Evolutionary conservation across 306 rosid genomes (phyloP), one percentile per base, ranked within the genome.

Genomic region (Cicer cuneatum): DNA sequence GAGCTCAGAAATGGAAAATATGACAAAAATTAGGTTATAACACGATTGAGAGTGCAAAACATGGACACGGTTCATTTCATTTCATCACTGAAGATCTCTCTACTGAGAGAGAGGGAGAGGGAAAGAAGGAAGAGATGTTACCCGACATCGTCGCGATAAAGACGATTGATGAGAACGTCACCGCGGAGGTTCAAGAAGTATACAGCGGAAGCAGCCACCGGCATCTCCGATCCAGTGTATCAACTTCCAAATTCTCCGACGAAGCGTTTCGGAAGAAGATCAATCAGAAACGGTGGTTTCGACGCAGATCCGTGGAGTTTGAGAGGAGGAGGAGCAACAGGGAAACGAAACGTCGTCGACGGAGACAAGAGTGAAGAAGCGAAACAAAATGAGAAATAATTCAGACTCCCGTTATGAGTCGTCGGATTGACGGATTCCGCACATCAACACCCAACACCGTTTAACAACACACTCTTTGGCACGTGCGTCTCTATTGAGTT

Each of bases 71-170:
- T 40, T 66, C 49, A 41, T 33, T 61, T 63, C 49, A 37, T 33
- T 48, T 66, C 51, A 15, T 59, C 41, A 69, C 40, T 51, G 15
- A 56, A 59, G 66, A 65, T 76, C 39, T 76, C 39, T 58, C 35
- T 19, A 58, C 49, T 43, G 18, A 57, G 42, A 29, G 13, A 18
- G 54, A 53, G 6, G 40, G 9, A 15, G 65, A 40, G 21, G 6
- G 49, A 57, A 16, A 1, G 73, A 37, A 29, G 13, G 1, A 66
- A 37, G 60, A 69, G 16, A 51, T 41, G 24, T 57, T 88, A 91
- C 97, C 98, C 96, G 61, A 94, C 98, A 82, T 94, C 93, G 80
- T 94, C 97, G 5, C 98, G 97, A 58, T 94, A 91, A 76, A 94
- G 98, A 62, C 98, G 96, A 56, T 91, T 94, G 83, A 91, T 94